A percentile compares a stretch with the other conserved stretches of the same genome.
phyloP scores from a whole-genome alignment of 176 grass and related monocot genomes.

The Poa annua region DNA sequence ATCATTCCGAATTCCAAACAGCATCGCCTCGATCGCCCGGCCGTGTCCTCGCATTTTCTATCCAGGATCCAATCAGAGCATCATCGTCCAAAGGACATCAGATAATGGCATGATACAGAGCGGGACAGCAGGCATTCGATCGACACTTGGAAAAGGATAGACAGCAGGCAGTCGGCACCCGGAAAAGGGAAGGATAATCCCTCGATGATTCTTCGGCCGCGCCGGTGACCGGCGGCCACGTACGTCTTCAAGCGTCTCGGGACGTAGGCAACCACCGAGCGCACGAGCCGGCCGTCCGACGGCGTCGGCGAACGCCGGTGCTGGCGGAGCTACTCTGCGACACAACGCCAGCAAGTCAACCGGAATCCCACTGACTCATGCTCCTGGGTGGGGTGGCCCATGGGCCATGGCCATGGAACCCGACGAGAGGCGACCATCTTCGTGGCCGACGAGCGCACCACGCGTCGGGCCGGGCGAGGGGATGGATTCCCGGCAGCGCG shows the following conservation, averaged over 20 bases:
- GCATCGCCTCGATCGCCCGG: neutral
- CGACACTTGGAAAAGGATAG: neutral
- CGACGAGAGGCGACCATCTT: too few relatives aligned
- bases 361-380: neutral
- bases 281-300: neutral
- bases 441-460: conserved; percentile 23
- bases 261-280: conserved; percentile 21
- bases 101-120: neutral
- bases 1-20: neutral
- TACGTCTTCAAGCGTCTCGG: neutral
- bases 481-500: neutral
- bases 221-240: conserved; percentile 21
- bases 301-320: neutral
- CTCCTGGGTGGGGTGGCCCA: too few relatives aligned
- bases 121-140: neutral
- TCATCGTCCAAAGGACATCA: neutral
- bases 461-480: conserved; percentile 25
- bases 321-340: neutral
- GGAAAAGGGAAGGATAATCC: neutral
- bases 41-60: neutral
- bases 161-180: neutral
- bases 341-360: neutral
- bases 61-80: neutral
- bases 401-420: too few relatives aligned
- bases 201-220: neutral